Evolutionary conservation across 73 alveolate genomes (phyloP).

Genomic region (Breviolum minutum): DNA sequence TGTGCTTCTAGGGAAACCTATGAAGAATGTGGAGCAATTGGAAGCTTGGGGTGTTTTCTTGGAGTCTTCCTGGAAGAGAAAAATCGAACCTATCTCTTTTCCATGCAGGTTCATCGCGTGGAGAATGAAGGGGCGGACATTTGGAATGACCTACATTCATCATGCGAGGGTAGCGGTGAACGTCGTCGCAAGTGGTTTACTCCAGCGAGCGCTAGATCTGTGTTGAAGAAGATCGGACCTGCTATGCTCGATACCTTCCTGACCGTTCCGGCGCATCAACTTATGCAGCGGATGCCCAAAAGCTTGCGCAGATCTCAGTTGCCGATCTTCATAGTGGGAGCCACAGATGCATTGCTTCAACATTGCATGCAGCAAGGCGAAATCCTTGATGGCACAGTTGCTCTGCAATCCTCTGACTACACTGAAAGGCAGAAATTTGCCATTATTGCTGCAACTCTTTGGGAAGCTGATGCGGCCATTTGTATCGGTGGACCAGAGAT

Average conservation of each 20-base stretch:
- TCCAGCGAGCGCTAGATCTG: constrained; percentile 7
- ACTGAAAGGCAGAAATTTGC: constrained; percentile 49
- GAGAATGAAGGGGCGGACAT: constrained; percentile 12
- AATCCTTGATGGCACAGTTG: not conserved
- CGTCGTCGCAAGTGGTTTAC: constrained; percentile 60
- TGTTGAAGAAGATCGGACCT: constrained; percentile 70
- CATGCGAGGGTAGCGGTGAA: constrained; percentile 26
- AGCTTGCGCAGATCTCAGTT: not conserved
- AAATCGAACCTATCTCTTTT: constrained; percentile 51
- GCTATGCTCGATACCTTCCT: constrained; percentile 56
- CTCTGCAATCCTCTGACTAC: not conserved
- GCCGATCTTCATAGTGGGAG: constrained; percentile 53
- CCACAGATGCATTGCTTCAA: not conserved
- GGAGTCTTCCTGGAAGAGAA: constrained; percentile 59
- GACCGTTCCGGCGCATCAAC: not conserved
- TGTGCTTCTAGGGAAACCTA: constrained; percentile 73
- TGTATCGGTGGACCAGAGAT: constrained; percentile 4
- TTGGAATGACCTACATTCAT: constrained; percentile 81
- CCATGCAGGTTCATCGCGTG: constrained; percentile 11
- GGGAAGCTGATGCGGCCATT: constrained; percentile 66
- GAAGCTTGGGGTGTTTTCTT: constrained; percentile 59
- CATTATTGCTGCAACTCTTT: constrained; percentile 51
- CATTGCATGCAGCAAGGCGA: not conserved
- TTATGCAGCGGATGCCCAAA: not conserved
- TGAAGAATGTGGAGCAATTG: constrained; percentile 75